Conservation (phyloP, 352 stramenopile genomes). For the Phytopythium kandeliae region DNA sequence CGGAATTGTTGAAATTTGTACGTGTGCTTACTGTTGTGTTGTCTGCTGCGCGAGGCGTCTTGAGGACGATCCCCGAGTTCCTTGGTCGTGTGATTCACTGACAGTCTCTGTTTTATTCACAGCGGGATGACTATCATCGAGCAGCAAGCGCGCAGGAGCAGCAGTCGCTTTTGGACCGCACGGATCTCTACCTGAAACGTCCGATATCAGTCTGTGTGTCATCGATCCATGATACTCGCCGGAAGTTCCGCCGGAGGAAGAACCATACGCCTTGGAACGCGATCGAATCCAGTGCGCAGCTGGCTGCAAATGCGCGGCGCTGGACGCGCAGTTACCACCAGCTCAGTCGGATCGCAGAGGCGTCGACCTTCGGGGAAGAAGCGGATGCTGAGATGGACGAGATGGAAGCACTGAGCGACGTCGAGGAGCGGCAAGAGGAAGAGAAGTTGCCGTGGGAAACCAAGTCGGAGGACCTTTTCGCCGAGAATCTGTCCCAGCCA, state of each 20-base stretch:
- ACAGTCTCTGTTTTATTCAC: conserved; percentile 4
- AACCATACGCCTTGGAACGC: conserved; percentile 56
- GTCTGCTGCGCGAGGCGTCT: too few relatives aligned
- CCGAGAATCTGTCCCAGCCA: conserved; percentile 9
- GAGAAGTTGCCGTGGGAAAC: conserved; percentile 11
- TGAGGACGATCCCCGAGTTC: too few relatives aligned
- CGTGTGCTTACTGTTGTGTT: neutral
- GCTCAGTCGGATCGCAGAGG: conserved; percentile 56
- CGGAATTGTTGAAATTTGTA: conserved; percentile 12
- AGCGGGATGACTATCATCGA: conserved; percentile 17
- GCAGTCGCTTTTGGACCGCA: conserved; percentile 52
- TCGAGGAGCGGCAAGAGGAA: conserved; percentile 15
- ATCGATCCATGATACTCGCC: conserved; percentile 31
- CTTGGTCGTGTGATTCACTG: too few relatives aligned
- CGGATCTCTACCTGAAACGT: conserved; percentile 39
- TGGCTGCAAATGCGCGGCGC: conserved; percentile 41
- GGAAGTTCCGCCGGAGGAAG: conserved; percentile 25
- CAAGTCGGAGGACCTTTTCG: conserved; percentile 3
- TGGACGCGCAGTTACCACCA: conserved; percentile 68
- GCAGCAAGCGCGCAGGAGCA: conserved; percentile 20
- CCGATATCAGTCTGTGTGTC: conserved; percentile 54
- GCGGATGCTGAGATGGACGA: conserved; percentile 13
- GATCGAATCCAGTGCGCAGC: conserved; percentile 49
- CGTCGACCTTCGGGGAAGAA: conserved; percentile 13
- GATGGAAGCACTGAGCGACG: conserved; percentile 8